Evolutionary conservation across 2,329 filamentous ascomycete species (phyloP).

Genomic region (Alternaria brassicae): DNA sequence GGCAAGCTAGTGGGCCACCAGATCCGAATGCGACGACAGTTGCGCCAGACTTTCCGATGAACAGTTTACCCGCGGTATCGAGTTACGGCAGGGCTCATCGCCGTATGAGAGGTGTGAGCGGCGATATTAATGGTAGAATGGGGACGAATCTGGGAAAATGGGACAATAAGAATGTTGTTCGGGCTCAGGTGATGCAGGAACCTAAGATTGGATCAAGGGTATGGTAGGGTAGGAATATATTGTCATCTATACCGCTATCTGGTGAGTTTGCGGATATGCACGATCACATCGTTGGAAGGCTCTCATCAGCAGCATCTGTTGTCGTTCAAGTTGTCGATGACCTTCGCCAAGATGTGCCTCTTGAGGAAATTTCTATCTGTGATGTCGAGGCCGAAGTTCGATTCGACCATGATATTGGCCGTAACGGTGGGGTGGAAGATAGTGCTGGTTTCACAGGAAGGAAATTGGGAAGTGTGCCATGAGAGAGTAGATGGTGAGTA

Average conservation of each 20-base stretch:
- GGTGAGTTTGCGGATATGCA: neutral
- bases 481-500: neutral
- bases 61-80: neutral
- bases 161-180: neutral
- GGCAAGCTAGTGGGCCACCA: conserved; percentile 23
- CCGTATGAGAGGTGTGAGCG: neutral
- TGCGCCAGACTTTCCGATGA: conserved; percentile 12
- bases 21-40: neutral
- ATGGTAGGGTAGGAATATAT: neutral
- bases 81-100: neutral
- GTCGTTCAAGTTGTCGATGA: neutral
- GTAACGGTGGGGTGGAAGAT: neutral
- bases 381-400: neutral
- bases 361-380: neutral
- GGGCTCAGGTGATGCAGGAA: neutral
- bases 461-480: neutral
- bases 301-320: neutral
- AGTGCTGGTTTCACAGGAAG: neutral
- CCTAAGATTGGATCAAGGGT: neutral
- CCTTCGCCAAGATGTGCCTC: neutral
- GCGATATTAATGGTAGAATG: neutral
- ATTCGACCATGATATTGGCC: neutral
- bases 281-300: neutral
- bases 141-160: neutral
- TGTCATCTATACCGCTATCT: neutral